Evolutionary conservation across 176 grass and related monocot genomes (phyloP).

Genomic region (Oryza punctata): DNA sequence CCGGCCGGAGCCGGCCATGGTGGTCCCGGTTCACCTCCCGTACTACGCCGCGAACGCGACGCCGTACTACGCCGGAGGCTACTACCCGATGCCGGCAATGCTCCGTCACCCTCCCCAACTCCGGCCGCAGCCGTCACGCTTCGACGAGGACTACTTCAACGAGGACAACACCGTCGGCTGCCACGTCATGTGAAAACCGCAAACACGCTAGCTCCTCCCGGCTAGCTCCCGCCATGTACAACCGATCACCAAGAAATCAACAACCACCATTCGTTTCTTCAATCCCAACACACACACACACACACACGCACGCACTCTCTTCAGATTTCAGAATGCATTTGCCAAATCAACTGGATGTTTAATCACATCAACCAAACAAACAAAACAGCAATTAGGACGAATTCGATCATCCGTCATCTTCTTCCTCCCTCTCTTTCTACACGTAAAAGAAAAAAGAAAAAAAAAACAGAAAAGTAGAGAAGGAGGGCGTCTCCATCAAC

Average conservation of each 20-base stretch:
- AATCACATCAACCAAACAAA: neutral
- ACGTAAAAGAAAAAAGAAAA: too few species aligned
- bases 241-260: neutral
- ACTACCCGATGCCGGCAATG: constrained; percentile 32
- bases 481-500: neutral
- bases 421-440: too few species aligned
- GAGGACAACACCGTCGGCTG: constrained; percentile 79
- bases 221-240: neutral
- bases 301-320: too few species aligned
- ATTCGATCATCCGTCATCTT: neutral
- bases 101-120: constrained; percentile 18
- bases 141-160: constrained; percentile 73
- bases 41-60: constrained; percentile 48
- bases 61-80: constrained; percentile 40
- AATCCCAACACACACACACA: too few species aligned
- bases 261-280: neutral
- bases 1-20: constrained; percentile 51
- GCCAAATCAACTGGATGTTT: neutral
- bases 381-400: neutral
- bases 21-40: constrained; percentile 46
- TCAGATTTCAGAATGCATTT: neutral
- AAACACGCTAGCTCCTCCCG: neutral
- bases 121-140: constrained; percentile 64
- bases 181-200: constrained; percentile 64
- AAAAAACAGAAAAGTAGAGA: neutral